phyloP scores from a whole-genome alignment of 2,329 filamentous ascomycete species.

The Pseudopithomyces maydicus region DNA sequence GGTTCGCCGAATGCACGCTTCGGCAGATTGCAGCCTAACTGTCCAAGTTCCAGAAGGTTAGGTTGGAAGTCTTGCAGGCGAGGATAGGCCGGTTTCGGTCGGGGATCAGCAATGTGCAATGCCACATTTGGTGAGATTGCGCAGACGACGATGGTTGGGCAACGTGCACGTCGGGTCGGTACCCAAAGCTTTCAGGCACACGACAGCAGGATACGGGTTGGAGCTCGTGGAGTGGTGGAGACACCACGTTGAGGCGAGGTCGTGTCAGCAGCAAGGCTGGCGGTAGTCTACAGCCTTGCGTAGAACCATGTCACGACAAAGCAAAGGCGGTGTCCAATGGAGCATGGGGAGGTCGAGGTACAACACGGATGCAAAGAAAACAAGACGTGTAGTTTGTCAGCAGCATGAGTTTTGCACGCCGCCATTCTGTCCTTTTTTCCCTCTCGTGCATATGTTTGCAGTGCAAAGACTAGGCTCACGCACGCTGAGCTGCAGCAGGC shows the following conservation, averaged over 20 bases:
- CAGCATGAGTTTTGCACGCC: conserved; percentile 7
- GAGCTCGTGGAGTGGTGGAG: conserved; percentile 22
- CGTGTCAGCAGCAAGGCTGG: not conserved
- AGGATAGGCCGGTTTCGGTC: conserved; percentile 18
- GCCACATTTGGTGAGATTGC: conserved; percentile 19
- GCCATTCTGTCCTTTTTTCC: conserved; percentile 3
- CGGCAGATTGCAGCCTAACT: conserved; percentile 5
- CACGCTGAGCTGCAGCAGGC: conserved; percentile 25
- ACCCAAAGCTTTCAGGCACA: conserved; percentile 13
- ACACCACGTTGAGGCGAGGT: not conserved
- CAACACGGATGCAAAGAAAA: not conserved
- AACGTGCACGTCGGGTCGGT: conserved; percentile 19
- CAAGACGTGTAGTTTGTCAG: not conserved
- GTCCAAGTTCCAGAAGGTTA: conserved; percentile 7
- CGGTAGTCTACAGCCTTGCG: not conserved
- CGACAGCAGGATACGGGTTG: not conserved
- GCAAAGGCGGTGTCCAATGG: not conserved
- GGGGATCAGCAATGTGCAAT: conserved; percentile 19
- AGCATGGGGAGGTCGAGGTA: not conserved
- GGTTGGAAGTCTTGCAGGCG: not conserved
- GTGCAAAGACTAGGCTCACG: conserved; percentile 27
- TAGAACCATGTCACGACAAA: conserved; percentile 10
- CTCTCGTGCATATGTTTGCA: conserved; percentile 17
- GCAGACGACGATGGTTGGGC: conserved; percentile 30
- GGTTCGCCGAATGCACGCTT: conserved; percentile 13